Evolutionary conservation across 768 basidiomycete species (phyloP), one percentile per base, ranked within the genome.

Genomic region (Phanerochaete carnosa): DNA sequence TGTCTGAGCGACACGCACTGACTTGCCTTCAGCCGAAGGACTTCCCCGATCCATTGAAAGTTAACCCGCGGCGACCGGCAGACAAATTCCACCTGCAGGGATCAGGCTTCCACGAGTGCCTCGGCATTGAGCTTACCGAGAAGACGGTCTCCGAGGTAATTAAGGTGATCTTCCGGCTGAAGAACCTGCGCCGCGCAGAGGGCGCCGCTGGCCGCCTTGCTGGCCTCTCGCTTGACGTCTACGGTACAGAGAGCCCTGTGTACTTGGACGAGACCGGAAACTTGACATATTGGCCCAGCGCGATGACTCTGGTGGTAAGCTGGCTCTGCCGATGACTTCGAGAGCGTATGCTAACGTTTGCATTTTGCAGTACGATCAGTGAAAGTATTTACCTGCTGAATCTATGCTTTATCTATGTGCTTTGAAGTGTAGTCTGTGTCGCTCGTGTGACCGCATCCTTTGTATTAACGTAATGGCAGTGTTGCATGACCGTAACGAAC

Each of bases 111-210:
- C 77, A 78, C 63, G 68, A 64, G 55, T 47, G 46, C 46, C 73
- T 76, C 3, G 80, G 79, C 3, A 66, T 67, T 7, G 64, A 68
- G 5, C 75, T 74, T 56, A 69, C 73, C 2, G 73, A 77, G 60
- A 51, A 66, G 65, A 63, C 62, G 33, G 32, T 79, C 32, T 71
- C 77, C 8, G 79, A 82, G 63, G 76, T 79, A 37, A 66, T 84
- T 55, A 77, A 75, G 66, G 73, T 71, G 19, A 70, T 85, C 29
- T 82, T 83, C 72, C 62, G 64, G 46, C 66, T 73, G 26, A 74
- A 76, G 64, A 80, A 80, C 63, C 61, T 84, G 35, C 76, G 79
- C 25, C 78, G 80, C 37, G 82, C 80, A 0, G 70, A 76, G 12
- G 83, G 81, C 1, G 65, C 73, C 53, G 70, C 76, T 12, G 84